Evolutionary conservation across 768 basidiomycete species (phyloP), one percentile per base, ranked within the genome.

Genomic region (Mrakia blollopis): DNA sequence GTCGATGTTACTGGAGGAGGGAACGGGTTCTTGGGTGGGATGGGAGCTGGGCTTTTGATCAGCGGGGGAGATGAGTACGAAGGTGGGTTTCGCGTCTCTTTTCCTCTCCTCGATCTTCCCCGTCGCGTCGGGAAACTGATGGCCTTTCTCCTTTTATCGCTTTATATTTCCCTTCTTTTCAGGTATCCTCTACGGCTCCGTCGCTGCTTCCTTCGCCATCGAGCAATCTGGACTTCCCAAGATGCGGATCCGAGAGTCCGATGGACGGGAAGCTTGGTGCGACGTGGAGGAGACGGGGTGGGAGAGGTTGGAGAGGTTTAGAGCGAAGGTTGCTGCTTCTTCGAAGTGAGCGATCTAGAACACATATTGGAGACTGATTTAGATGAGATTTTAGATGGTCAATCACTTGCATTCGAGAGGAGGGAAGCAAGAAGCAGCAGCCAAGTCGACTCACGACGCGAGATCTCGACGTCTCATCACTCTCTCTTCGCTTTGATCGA

Each of bases 201-300:
- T 77, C 44, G 71, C 76, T 0, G 77, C 77, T 2, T 78, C 77
- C 14, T 78, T 70, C 35, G 77, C 77, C 3, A 78, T 78, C 73
- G 77, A 78, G 41, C 77, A 78, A 32, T 28, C 57, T 1, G 77
- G 77, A 14, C 57, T 78, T 3, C 77, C 77, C 4, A 23, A 8
- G 21, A 30, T 77, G 21, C 5, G 7, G 11, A 9, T 25, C 3
- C 32, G 67, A 28, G 57, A 57, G 57, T n/a, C 25, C 9, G 57
- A 57, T 8, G 57, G 57, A 13, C 9, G 28, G 57, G 57, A 57
- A 11, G 57, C 57, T 7, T 57, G 57, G 57, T 57, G 57, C 25
- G 57, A 57, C 9, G 57, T 57, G 8, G 9, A 57, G 57, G 57
- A 57, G 57, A 57, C 57, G 25, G 57, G 57, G 25, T n/a, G 57